Base-by-base conservation (phyloP, 2,329 filamentous ascomycete genomes). In the Thermoascus crustaceus region DNA sequence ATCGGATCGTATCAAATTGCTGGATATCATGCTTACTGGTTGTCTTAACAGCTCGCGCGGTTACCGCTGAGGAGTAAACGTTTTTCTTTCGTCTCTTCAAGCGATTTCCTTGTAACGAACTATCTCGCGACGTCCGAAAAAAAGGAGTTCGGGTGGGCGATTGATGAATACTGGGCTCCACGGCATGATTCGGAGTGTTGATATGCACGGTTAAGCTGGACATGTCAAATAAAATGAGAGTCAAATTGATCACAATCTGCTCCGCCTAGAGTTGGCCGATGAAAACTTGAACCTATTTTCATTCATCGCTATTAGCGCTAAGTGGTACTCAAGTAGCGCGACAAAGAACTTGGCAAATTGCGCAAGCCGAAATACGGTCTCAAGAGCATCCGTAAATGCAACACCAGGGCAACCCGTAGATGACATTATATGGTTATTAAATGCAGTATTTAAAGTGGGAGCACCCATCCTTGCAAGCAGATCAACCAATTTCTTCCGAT, bases 51-150 rank as follows among this genome's bases (percentile, higher is more conserved):
- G 62, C 62, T 57, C 62, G 62, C 46, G 61, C 59, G 52, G 59
- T 63, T 46, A 55, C 60, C 55, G 62, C 61, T 45, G 60, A 65
- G n/a, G n/a, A n/a, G 58, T 64, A 63, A 63, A 63, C 50, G 26
- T n/a, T 35, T 14, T 32, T 36, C 35, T 21, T 30, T 24, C 48
- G 48, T 46, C 50, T 47, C 44, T 43, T 43, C 46, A 45, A 50
- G 55, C 57, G 58, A 55, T 54, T 50, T 48, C 49, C 50, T 54
- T 46, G 39, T 50, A 55, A 60, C 55, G 55, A 58, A 58, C 56
- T 55, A 58, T 58, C 55, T 47, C 50, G 46, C 43, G 53, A 46
- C 50, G 51, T 55, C 45, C 45, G 54, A 48, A 53, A 55, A 51
- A 40, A 39, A 30, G 45, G n/a, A n/a, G n/a, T 52, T 51, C 45